These are phyloP conservation scores for Moniliophthora roreri DNA, from an alignment of 1,284 basidiomycete species.

Conservation along the genomic window DNA sequence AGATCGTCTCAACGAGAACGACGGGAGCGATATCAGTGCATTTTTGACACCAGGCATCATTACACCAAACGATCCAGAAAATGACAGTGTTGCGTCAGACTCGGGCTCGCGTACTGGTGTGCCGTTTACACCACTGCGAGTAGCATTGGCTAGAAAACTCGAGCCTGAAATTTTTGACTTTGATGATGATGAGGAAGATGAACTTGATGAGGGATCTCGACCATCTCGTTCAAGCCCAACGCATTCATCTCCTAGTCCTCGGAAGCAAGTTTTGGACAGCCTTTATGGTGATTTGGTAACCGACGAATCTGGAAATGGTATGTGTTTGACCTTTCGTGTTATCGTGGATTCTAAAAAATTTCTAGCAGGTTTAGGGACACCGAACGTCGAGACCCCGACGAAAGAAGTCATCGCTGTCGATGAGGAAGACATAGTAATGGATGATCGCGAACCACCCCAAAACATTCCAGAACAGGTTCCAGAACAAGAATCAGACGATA, in stretches of 20 bases:
- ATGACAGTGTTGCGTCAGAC: slow-evolving; percentile 1
- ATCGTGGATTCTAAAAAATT: no score
- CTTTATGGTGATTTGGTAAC: not conserved
- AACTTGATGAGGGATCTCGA: not conserved
- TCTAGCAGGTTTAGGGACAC: no score
- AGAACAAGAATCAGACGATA: no score
- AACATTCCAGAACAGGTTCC: not conserved
- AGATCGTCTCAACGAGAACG: slow-evolving; percentile 23
- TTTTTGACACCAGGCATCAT: slow-evolving; percentile 17
- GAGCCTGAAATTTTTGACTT: not conserved
- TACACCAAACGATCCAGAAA: slow-evolving; percentile 11
- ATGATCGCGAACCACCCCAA: slow-evolving; percentile 4
- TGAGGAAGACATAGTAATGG: slow-evolving; percentile 11
- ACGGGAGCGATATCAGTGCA: slow-evolving; percentile 18
- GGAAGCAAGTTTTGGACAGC: not conserved
- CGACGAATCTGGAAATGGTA: not conserved
- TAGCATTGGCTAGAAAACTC: not conserved
- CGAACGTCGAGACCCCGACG: no score
- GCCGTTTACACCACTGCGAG: not conserved
- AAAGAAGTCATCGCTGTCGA: slow-evolving; percentile 12
- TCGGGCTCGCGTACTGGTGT: not conserved
- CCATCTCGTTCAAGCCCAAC: slow-evolving; percentile 1
- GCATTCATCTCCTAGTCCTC: not conserved
- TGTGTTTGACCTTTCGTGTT: not conserved
- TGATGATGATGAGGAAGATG: not conserved